Evolutionary conservation across 768 basidiomycete genomes (phyloP), one percentile per base, ranked within the genome.

Genomic region (Kwoniella dejecticola): DNA sequence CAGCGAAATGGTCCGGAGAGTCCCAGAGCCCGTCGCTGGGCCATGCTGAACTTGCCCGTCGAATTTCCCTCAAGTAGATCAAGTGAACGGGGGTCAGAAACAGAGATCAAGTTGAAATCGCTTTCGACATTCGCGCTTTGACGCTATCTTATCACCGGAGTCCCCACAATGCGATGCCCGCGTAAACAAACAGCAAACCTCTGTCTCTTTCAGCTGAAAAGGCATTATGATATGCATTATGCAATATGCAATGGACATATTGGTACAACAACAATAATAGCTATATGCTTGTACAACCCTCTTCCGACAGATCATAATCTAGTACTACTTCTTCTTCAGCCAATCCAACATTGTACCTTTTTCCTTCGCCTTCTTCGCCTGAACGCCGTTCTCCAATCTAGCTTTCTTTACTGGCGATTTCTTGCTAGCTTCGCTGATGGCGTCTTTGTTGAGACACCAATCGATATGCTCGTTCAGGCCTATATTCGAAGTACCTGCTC

Each of bases 381-480:
- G 23, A 31, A 30, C 30, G n/a, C 47, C 46, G 41, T 45, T 52
- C 38, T 63, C 56, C 29, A 26, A 23, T 36, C 36, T 56, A 15
- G 26, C 52, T 49, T 57, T 47, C 54, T 60, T 42, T 13, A 33
- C 38, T 5, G 67, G 67, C 6, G 64, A 66, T 15, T 26, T 57
- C 62, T 62, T 62, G 19, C 55, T 57, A 4, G 69, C 70, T 42
- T 89, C 84, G 60, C 83, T 80, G 63, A 95, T 92, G 2, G 86
- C 88, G 23, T 83, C 84, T 60, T 85, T 85, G 74, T 89, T 93
- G 52, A 96, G 77, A 72, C 93, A 96, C 70, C 87, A 89, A 77
- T 96, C 92, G 44, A 96, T 83, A 70, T 96, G 92, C n/a, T 85
- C 82, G 72, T 96, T 95, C 31, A 96, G 79, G 4, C 84, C 87